These are phyloP conservation scores for Arachis hypogaea DNA, from an alignment of 306 rosid species.

Conservation along the genomic window DNA sequence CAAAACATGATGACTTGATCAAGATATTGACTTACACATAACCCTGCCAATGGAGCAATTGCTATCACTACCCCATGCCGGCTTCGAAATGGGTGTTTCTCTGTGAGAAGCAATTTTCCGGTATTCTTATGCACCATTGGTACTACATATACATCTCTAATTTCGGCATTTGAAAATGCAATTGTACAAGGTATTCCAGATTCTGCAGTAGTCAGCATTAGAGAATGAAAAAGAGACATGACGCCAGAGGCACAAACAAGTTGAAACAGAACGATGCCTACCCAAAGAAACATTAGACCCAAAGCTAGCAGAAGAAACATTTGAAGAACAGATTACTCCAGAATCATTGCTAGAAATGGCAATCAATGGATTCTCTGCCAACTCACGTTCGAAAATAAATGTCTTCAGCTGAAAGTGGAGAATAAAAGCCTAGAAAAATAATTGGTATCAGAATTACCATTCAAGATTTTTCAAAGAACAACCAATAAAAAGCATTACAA, in stretches of 20 bases:
- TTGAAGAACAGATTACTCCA: constrained; percentile 50
- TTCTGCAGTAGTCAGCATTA: constrained; percentile 49
- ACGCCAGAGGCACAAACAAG: constrained; percentile 30
- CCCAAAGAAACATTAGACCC: constrained; percentile 91
- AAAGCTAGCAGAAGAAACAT: constrained; percentile 69
- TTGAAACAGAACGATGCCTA: constrained; percentile 39
- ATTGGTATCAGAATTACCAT: constrained; percentile 33
- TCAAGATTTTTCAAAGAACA: constrained; percentile 23
- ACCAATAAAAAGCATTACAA: constrained; percentile 25
- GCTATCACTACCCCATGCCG: constrained; percentile 84
- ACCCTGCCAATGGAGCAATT: constrained; percentile 81
- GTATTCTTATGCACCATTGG: constrained; percentile 54
- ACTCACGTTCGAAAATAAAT: constrained; percentile 51
- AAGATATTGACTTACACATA: constrained; percentile 58
- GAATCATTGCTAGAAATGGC: constrained; percentile 48
- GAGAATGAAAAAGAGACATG: constrained; percentile 20
- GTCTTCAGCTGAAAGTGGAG: constrained; percentile 73
- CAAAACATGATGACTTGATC: constrained; percentile 17
- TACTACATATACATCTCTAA: constrained; percentile 69
- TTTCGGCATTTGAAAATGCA: constrained; percentile 79
- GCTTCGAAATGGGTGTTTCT: constrained; percentile 87
- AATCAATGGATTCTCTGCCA: constrained; percentile 51
- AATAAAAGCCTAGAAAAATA: constrained; percentile 62
- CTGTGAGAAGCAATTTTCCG: constrained; percentile 74
- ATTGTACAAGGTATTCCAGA: constrained; percentile 75